Base-by-base conservation (phyloP, 2,329 filamentous ascomycete genomes). In the Pseudocercospora macadamiae region DNA sequence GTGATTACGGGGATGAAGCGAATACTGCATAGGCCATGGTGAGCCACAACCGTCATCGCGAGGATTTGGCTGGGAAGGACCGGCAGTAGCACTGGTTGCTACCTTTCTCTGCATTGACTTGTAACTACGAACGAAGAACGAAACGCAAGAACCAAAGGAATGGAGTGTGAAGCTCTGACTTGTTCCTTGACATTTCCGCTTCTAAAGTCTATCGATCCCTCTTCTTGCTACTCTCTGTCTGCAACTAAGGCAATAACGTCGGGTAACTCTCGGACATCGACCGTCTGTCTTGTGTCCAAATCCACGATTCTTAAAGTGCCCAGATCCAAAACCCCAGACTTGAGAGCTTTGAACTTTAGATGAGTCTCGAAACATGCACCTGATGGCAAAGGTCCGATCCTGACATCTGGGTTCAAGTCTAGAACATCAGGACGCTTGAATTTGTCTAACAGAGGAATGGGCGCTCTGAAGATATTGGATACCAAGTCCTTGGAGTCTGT, bases 281-380 rank as follows among this genome's bases (percentile, higher is more conserved):
- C 87, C 69, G 89, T 88, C 75, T 93, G 89, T 68, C 90, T 87
- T 30, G 85, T 89, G 19, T 80, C 84, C 60, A 93, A 71, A 72
- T 95, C 90, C 3, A 93, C 80, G 1, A 93, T 84, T 51, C 89
- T 80, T 18, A 93, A 80, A 2, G 87, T 86, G 66, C 93, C 90
- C 2, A 93, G 74, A n/a, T 82, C 81, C 26, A 90, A 80, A 28
- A 90, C 81, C 0, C 90, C 90, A 48, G 83, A 80, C 54, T 74
- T 75, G 53, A 92, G 76, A 3, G 89, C 86, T 54, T 92, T 77
- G 64, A 93, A 92, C 65, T 85, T 84, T 65, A 93, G 73, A 71
- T 90, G 88, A 1, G 85, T 86, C 34, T 88, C 87, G 67, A 91
- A 89, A 69, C 89, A 93, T 7, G 89, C 86, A 2, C 85, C 85